Percentiles rank a stretch among this genome's conserved stretches.
Conservation (phyloP, 345 rosid genomes). For the Brassica rapa region DNA sequence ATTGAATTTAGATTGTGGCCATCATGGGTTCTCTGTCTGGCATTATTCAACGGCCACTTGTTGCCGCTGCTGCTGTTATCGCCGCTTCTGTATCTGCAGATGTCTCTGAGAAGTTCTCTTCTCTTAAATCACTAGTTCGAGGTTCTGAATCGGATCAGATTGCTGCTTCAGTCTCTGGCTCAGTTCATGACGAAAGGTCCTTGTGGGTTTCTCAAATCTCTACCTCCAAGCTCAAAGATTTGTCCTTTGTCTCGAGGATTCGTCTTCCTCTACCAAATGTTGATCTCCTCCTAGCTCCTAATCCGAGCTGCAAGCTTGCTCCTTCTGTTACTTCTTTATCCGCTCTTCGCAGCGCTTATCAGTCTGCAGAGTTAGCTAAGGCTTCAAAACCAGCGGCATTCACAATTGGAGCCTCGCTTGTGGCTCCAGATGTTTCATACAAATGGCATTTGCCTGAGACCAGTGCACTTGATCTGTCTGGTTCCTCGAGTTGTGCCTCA, state of each 20-base stretch:
- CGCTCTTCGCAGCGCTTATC: slow-evolving; percentile 56
- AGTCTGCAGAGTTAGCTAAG: slow-evolving; percentile 68
- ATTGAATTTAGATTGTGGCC: slow-evolving; percentile 25
- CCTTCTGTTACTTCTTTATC: slow-evolving; percentile 50
- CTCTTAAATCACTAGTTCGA: slow-evolving; percentile 43
- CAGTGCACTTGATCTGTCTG: slow-evolving; percentile 54
- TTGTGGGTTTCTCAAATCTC: slow-evolving; percentile 59
- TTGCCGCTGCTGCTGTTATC: slow-evolving; percentile 72
- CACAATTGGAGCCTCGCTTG: slow-evolving; percentile 35
- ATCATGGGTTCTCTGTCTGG: slow-evolving; percentile 80
- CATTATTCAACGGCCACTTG: slow-evolving; percentile 78
- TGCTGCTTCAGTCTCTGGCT: slow-evolving; percentile 43
- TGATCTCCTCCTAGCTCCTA: slow-evolving; percentile 40
- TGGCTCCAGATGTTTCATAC: slow-evolving; percentile 63
- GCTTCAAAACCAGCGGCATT: slow-evolving; percentile 57
- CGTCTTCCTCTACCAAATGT: slow-evolving; percentile 67
- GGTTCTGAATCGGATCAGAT: slow-evolving; percentile 44
- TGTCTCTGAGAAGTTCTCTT: slow-evolving; percentile 56
- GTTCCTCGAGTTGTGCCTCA: slow-evolving; percentile 52
- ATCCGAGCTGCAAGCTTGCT: slow-evolving; percentile 33
- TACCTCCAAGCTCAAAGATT: slow-evolving; percentile 58
- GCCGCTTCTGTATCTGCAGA: slow-evolving; percentile 80
- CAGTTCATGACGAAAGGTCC: slow-evolving; percentile 39
- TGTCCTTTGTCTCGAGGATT: slow-evolving; percentile 56
- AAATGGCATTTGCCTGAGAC: slow-evolving; percentile 91